Base-by-base conservation (phyloP, 2,329 filamentous ascomycete genomes). In the Nigrospora sphaerica region DNA sequence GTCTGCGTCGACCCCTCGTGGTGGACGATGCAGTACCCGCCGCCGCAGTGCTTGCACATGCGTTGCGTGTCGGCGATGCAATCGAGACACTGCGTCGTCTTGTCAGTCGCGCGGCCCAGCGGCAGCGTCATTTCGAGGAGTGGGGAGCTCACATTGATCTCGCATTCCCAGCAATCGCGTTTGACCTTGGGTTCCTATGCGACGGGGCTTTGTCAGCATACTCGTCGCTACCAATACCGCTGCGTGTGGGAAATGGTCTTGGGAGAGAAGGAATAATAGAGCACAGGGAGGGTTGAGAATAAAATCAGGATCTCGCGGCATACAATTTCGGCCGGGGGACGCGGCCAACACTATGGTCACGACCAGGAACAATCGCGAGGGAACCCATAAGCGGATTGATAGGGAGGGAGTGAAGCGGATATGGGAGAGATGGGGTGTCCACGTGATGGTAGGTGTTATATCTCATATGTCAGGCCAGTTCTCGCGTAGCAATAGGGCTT, bases 81-180 rank as follows among this genome's bases (percentile, higher is more conserved):
- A 35, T 80, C 75, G 43, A 79, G 76, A 62, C 91, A 95, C 83
- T 90, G 52, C 3, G 35, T 45, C n/a, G 3, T 37, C 28, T 32
- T 23, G 46, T 28, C 19, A 32, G 41, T 46, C 34, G 3, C 39
- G 51, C 36, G 53, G 36, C n/a, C 47, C 31, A 44, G 48, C 38
- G 46, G 33, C 17, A 14, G n/a, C 12, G 5, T 18, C 16, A 16
- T 13, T 13, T 12, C 7, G 6, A 9, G 16, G 4, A n/a, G 1
- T 17, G n/a, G 11, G 28, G 14, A 14, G 62, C 80, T 70, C 68
- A 89, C 86, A 49, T 87, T 92, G 51, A 78, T 80, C 44, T 88
- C 89, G 63, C 90, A 95, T 64, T 91, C 89, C 77, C 88, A 93
- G 69, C 90, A 95, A 58, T 89, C 80, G 44, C 58, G 58, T 56